These are phyloP conservation scores for Chlamydomonas asymmetrica DNA, from an alignment of 139 green algal species.

Conservation along the genomic window DNA sequence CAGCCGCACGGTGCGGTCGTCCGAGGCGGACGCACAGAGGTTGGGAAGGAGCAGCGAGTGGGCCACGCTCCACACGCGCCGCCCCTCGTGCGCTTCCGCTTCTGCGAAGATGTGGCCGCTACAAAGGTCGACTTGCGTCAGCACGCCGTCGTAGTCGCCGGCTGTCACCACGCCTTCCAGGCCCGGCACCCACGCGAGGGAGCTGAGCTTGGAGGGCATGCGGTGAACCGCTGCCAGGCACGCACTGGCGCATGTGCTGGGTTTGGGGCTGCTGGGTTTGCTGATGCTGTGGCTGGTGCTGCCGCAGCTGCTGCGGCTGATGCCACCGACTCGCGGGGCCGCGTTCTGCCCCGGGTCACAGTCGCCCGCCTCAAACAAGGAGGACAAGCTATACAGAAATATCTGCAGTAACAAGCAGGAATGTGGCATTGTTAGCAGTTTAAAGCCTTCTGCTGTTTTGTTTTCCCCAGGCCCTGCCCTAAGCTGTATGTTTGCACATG, in stretches of 20 bases:
- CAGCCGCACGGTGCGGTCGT: conserved; percentile 87
- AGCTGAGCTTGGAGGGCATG: conserved; percentile 76
- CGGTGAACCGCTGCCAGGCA: conserved; percentile 55
- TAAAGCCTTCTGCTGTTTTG: no score
- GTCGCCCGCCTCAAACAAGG: no score
- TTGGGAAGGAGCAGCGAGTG: conserved; percentile 60
- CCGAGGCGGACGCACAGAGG: conserved; percentile 70
- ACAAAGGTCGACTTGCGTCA: conserved; percentile 66
- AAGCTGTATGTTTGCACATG: no score
- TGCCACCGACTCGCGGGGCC: no score
- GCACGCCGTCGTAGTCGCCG: conserved; percentile 79
- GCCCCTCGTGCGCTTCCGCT: conserved; percentile 70
- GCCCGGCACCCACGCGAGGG: conserved; percentile 16
- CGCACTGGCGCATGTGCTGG: conserved; percentile 20
- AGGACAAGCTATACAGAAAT: no score
- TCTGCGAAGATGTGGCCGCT: conserved; percentile 59
- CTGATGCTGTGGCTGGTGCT: conserved; percentile 8
- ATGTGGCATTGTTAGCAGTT: no score
- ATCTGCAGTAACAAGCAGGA: no score
- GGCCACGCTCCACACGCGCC: conserved; percentile 85
- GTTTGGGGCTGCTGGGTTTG: neutral
- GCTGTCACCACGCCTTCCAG: conserved; percentile 62
- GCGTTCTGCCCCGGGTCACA: no score
- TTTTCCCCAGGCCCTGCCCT: no score
- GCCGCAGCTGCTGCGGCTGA: neutral